Evolutionary conservation across 345 rosid species (phyloP), one percentile per base, ranked within the genome.

Genomic region (Camelina neglecta): DNA sequence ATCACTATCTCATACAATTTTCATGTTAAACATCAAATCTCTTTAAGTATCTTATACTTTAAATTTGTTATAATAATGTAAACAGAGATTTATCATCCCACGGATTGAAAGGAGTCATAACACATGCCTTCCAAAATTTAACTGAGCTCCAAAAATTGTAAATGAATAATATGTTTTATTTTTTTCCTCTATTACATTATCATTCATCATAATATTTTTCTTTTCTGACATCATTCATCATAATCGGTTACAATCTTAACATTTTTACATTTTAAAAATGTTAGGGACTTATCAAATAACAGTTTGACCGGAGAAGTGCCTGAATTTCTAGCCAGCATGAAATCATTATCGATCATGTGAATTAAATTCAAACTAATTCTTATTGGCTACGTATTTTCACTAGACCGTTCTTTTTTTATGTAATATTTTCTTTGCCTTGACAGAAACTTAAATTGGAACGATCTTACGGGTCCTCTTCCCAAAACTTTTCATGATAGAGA

Each of bases 271-370:
- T 31, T 31, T 35, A 0, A 0, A 64, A 58, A 60, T 1, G 16
- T 0, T 61, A 84, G 87, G 76, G 89, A 86, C 64, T 70, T 83
- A 7, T 83, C 85, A 15, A 77, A 68, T 65, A 83, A 83, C 39
- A 78, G 44, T 63, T 69, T 86, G 16, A 60, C 69, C 0, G 88
- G 90, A 53, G 23, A 26, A 12, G 80, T 85, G 60, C 87, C 86
- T 0, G 60, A 76, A 0, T 85, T 82, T 71, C 60, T 86, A 2
- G 41, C 76, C 21, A 12, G 7, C 23, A 64, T 86, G 72, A 45
- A 65, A 49, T 77, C 63, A 35, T 66, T 86, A 64, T 67, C 38
- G 9, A 26, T 48, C 33, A 18, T 86, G 85, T 84, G 79, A 81
- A 87, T 72, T 57, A 6, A 11, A 36, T n/a, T 0, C 1, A 2